Percentiles rank a stretch among this genome's conserved stretches.
phyloP scores from a whole-genome alignment of 1,284 basidiomycete genomes.

The Apiotrichum gracile region DNA sequence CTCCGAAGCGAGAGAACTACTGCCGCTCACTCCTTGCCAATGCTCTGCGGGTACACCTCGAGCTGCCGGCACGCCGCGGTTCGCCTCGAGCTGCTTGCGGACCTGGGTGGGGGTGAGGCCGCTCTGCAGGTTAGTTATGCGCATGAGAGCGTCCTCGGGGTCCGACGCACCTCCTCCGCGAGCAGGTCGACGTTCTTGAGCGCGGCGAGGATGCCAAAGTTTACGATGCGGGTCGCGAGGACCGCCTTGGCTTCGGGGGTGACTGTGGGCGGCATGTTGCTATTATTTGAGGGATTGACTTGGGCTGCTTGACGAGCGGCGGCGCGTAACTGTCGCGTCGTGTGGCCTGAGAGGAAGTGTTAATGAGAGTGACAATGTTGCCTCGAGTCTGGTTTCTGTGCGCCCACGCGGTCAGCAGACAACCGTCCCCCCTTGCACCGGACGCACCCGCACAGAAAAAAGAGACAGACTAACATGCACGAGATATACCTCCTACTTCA shows the following conservation, averaged over 20 bases:
- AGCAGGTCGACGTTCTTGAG: constrained; percentile 18
- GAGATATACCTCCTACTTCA: constrained; percentile 1
- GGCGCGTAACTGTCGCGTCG: too few species aligned
- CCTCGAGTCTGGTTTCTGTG: too few species aligned
- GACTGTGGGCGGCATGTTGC: not conserved
- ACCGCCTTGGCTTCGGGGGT: not conserved
- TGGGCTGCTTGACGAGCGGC: not conserved
- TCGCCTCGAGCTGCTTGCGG: too few species aligned
- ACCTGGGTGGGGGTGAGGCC: not conserved
- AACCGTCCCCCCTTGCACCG: not conserved
- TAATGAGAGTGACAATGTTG: too few species aligned
- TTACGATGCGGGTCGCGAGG: not conserved
- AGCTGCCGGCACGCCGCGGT: too few species aligned
- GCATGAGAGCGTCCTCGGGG: not conserved
- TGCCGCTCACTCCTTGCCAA: too few species aligned
- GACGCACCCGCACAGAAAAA: not conserved
- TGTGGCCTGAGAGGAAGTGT: too few species aligned
- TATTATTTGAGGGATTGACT: not conserved
- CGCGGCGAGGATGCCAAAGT: constrained; percentile 13
- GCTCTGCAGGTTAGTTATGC: not conserved
- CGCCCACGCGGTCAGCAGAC: not conserved
- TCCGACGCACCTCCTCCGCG: constrained; percentile 16
- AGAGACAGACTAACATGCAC: constrained; percentile 14
- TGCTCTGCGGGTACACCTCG: too few species aligned
- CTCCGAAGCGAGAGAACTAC: too few species aligned